A percentile compares a stretch with the other conserved stretches of the same genome.
phyloP scores from a whole-genome alignment of 148 eudicot species.

The Cornus controversa region DNA sequence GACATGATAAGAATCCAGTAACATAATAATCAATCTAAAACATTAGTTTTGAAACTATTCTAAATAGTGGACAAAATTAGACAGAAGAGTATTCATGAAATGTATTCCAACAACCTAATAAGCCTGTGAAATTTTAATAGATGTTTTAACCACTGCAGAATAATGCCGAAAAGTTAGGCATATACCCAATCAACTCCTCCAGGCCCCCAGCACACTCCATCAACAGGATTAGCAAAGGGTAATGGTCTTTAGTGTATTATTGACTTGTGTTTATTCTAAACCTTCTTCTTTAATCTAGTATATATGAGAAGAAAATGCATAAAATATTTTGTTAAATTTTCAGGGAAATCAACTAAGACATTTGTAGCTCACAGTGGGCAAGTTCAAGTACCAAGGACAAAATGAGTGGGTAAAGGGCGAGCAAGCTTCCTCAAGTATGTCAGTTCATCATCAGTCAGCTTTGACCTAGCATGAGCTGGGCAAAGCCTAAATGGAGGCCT shows the following conservation, averaged over 20 bases:
- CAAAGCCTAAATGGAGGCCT: conserved; percentile 79
- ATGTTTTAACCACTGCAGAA: no score
- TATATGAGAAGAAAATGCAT: neutral
- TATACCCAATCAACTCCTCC: no score
- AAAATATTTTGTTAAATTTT: neutral
- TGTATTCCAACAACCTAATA: no score
- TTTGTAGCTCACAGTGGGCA: neutral
- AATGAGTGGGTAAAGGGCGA: conserved; percentile 81
- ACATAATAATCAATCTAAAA: no score
- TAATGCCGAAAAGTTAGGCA: no score
- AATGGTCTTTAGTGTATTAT: neutral
- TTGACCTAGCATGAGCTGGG: conserved; percentile 53
- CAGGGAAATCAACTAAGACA: neutral
- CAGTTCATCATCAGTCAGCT: conserved; percentile 76
- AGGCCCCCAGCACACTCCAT: no score
- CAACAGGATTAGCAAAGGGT: no score
- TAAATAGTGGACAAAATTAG: no score
- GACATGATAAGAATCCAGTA: no score
- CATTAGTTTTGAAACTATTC: no score
- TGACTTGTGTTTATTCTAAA: neutral
- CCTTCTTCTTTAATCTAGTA: neutral
- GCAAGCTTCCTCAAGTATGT: conserved; percentile 88
- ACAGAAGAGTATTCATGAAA: no score
- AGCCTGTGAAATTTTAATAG: no score
- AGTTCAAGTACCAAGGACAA: conserved; percentile 77